Conservation (phyloP, 2,329 filamentous ascomycete genomes). For the Tolypocladium paradoxum region DNA sequence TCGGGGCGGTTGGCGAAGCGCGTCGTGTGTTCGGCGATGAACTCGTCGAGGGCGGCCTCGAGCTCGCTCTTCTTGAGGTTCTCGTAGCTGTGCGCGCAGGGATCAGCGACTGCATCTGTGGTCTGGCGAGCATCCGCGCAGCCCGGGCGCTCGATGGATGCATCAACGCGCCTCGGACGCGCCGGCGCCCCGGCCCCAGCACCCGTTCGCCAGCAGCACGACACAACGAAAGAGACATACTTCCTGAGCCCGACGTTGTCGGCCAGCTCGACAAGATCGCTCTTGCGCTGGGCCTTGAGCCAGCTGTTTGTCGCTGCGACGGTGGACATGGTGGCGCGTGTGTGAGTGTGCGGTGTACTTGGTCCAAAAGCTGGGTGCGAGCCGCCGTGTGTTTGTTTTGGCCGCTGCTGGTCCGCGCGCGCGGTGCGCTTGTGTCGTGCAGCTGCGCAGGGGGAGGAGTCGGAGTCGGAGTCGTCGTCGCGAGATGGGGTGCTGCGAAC, state of each 20-base stretch:
- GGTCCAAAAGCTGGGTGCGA: background rate
- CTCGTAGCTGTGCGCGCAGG: slow-evolving; percentile 45
- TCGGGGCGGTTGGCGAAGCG: slow-evolving; percentile 50
- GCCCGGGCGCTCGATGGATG: too few species aligned
- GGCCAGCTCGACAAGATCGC: slow-evolving; percentile 65
- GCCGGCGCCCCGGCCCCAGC: too few species aligned
- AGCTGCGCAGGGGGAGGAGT: too few species aligned
- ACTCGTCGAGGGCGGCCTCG: slow-evolving; percentile 61
- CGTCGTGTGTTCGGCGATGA: slow-evolving; percentile 57
- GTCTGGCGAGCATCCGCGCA: too few species aligned
- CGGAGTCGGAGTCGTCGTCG: too few species aligned
- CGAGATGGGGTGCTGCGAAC: too few species aligned
- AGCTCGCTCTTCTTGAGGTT: slow-evolving; percentile 69
- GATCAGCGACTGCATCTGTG: too few species aligned
- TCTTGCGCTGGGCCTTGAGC: slow-evolving; percentile 74
- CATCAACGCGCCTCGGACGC: too few species aligned
- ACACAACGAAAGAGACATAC: slow-evolving; percentile 44
- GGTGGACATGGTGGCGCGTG: slow-evolving; percentile 11
- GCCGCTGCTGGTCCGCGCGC: background rate
- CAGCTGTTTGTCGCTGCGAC: slow-evolving; percentile 47
- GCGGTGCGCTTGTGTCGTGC: too few species aligned
- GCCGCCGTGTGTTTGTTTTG: background rate
- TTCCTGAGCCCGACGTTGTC: slow-evolving; percentile 58
- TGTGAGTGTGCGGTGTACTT: background rate
- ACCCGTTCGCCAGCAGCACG: too few species aligned